A percentile compares a stretch with the other conserved stretches of the same genome.
Evolutionary conservation across 768 basidiomycete species (phyloP).

Genomic region (Tricholoma saponaceum): DNA sequence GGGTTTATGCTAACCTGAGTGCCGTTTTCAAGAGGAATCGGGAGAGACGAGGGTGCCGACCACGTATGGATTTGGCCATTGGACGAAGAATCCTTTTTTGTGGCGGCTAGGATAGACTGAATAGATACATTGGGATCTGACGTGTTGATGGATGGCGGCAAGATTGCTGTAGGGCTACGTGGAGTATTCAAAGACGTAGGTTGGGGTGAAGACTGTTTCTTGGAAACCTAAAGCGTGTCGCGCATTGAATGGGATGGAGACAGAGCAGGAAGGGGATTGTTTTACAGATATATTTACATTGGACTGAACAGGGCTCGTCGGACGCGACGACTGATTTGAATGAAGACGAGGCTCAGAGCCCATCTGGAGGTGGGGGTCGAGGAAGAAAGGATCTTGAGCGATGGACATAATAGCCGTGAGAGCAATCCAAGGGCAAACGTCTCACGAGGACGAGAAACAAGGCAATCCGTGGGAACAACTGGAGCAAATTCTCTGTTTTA

Average conservation of each 20-base stretch:
- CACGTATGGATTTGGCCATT: conserved; percentile 39
- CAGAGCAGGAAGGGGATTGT: conserved; percentile 21
- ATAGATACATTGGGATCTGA: conserved; percentile 44
- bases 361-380: conserved; percentile 43
- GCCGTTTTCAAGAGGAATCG: conserved; percentile 23
- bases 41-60: conserved; percentile 25
- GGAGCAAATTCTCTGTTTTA: conserved; percentile 16
- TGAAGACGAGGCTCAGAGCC: conserved; percentile 18
- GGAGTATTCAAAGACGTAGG: conserved; percentile 12
- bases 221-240: conserved; percentile 27
- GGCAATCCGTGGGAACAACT: conserved; percentile 23
- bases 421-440: conserved; percentile 29
- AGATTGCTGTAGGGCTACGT: conserved; percentile 23
- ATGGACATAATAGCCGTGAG: conserved; percentile 44
- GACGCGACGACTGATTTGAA: conserved; percentile 15
- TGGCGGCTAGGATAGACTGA: conserved; percentile 49
- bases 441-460: conserved; percentile 22
- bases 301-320: conserved; percentile 12
- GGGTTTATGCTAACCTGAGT: conserved; percentile 33
- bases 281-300: conserved; percentile 29
- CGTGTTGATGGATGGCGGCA: conserved; percentile 16
- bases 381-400: conserved; percentile 43
- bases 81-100: conserved; percentile 39
- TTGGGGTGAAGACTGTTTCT: conserved; percentile 20
- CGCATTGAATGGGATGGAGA: conserved; percentile 20